Percentiles rank a stretch among this genome's conserved stretches.
Evolutionary conservation across 208 protist genomes (phyloP).

Genomic region (Leishmania braziliensis): DNA sequence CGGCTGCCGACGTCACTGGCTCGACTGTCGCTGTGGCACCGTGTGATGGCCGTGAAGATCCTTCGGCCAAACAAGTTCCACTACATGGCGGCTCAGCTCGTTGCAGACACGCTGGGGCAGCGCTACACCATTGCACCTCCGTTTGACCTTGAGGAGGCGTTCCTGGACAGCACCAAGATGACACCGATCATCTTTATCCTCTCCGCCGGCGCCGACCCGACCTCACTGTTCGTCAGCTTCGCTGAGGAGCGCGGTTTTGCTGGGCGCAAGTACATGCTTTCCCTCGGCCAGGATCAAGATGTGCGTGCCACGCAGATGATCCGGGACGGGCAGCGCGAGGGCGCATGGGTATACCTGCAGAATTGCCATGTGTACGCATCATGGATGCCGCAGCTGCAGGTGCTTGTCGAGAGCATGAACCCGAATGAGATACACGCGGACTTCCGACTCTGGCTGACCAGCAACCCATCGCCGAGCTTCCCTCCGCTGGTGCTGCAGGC

Average conservation of each 20-base stretch:
- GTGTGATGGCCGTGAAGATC: conserved; percentile 84
- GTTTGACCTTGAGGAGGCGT: conserved; percentile 86
- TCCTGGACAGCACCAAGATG: conserved; percentile 85
- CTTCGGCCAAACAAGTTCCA: conserved; percentile 87
- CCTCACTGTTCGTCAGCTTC: conserved; percentile 90
- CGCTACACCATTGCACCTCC: conserved; percentile 81
- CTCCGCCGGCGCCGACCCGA: conserved; percentile 93
- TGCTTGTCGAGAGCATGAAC: conserved; percentile 83
- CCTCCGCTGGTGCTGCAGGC: conserved; percentile 93
- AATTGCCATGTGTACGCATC: conserved; percentile 96
- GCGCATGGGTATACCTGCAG: conserved; percentile 95
- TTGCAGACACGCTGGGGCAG: conserved; percentile 70
- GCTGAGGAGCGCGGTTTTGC: conserved; percentile 87
- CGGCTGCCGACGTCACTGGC: conserved; percentile 38
- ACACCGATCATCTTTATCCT: conserved; percentile 96
- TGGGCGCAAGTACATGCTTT: conserved; percentile 88
- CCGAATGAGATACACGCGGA: conserved; percentile 74
- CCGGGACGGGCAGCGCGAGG: conserved; percentile 67
- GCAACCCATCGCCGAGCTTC: conserved; percentile 91
- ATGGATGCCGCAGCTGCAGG: conserved; percentile 94
- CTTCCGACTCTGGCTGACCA: conserved; percentile 96
- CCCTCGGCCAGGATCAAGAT: conserved; percentile 95
- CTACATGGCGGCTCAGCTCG: conserved; percentile 67
- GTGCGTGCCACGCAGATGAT: conserved; percentile 90
- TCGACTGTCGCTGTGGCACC: conserved; percentile 74